These are phyloP conservation scores for Sparassis latifolia DNA, from an alignment of 1,284 basidiomycete genomes.

Conservation along the genomic window DNA sequence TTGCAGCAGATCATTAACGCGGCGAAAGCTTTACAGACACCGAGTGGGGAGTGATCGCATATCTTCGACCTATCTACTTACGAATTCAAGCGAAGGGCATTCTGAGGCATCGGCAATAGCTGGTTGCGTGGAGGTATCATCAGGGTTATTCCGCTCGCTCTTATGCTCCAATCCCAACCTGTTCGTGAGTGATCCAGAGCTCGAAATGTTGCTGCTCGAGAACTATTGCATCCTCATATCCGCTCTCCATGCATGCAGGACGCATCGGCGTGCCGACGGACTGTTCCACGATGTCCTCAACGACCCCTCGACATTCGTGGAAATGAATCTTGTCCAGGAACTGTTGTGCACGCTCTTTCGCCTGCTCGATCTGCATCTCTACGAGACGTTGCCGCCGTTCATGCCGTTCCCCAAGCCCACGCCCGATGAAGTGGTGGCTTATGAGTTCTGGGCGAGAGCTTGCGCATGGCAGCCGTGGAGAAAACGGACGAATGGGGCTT, in stretches of 20 bases:
- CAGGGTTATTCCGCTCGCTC: conserved; percentile 13
- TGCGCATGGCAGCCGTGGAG: conserved; percentile 12
- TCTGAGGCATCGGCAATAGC: conserved; percentile 23
- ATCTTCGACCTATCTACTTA: conserved; percentile 13
- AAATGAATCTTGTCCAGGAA: conserved; percentile 21
- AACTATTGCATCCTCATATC: conserved; percentile 12
- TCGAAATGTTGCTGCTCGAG: conserved; percentile 2
- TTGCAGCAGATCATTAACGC: conserved; percentile 18
- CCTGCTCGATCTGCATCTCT: conserved; percentile 13
- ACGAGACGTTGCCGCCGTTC: neutral
- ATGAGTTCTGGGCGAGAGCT: conserved; percentile 10
- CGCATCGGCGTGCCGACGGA: conserved; percentile 13
- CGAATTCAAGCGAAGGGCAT: conserved; percentile 14
- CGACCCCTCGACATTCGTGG: conserved; percentile 18
- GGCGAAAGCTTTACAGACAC: conserved; percentile 11
- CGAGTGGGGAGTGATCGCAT: conserved; percentile 18
- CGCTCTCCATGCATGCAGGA: conserved; percentile 14
- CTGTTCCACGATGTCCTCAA: conserved; percentile 21
- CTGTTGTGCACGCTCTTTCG: conserved; percentile 20
- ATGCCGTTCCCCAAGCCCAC: neutral
- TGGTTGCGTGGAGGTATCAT: conserved; percentile 19
- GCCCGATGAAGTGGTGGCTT: neutral
- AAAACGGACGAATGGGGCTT: conserved; percentile 20
- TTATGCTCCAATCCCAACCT: neutral
- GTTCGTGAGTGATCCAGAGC: conserved; percentile 1